These are phyloP conservation scores for Thuja plicata DNA, from an alignment of 83 land plant genomes.

Conservation along the genomic window DNA sequence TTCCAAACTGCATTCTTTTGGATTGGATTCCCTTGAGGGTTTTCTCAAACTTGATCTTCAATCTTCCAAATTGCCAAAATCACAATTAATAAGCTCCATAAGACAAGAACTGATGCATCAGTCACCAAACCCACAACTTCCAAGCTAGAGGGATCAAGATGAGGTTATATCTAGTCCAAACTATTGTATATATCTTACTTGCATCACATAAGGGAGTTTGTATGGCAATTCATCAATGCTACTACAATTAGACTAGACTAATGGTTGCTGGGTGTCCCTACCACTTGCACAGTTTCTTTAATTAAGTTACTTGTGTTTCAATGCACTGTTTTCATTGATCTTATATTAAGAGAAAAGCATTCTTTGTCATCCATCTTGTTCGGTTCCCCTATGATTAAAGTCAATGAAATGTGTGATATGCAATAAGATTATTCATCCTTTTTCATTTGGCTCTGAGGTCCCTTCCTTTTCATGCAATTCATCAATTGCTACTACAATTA, in stretches of 20 bases:
- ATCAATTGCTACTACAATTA: neutral
- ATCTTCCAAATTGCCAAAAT: neutral
- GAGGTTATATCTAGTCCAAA: neutral
- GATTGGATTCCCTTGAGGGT: neutral
- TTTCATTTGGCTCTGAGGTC: neutral
- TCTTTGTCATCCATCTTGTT: neutral
- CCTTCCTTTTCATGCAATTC: neutral
- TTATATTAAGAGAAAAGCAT: neutral
- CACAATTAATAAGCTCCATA: neutral
- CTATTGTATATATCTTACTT: neutral
- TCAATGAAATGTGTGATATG: neutral
- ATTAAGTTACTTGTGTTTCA: neutral
- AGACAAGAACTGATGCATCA: neutral
- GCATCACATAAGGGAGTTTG: neutral
- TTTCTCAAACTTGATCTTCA: neutral
- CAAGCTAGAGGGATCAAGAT: neutral
- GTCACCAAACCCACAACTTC: neutral
- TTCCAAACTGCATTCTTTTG: neutral
- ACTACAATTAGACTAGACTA: neutral
- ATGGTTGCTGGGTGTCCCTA: neutral
- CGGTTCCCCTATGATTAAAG: neutral
- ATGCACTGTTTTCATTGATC: neutral
- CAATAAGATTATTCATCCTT: neutral
- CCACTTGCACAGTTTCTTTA: neutral
- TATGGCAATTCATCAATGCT: neutral